Percentiles rank a stretch among this genome's conserved stretches.
Conservation (phyloP, 148 eudicot genomes). For the Camellia japonica region DNA sequence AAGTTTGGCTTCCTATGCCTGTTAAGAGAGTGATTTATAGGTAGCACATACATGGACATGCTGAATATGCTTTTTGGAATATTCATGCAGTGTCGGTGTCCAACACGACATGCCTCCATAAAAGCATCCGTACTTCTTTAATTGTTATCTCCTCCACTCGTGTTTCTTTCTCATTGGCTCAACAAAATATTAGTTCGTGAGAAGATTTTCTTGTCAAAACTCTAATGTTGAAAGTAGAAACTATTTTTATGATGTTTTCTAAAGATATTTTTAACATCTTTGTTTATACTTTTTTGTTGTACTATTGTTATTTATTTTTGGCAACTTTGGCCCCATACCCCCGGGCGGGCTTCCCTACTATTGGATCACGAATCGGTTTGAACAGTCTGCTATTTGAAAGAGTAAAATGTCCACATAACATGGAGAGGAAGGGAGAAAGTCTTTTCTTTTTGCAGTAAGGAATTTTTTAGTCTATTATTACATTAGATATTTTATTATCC, state of each 20-base stretch:
- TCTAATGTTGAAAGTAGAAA: background rate
- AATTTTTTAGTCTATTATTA: background rate
- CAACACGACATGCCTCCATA: no score
- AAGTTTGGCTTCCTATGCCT: background rate
- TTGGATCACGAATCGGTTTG: no score
- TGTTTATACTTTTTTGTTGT: background rate
- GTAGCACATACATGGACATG: no score
- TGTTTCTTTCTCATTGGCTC: background rate
- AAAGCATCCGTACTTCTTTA: no score
- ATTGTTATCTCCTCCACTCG: no score
- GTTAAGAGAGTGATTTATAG: background rate
- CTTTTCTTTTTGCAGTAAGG: background rate
- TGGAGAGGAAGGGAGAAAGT: background rate
- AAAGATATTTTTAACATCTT: background rate
- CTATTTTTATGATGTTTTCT: background rate
- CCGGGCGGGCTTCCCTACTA: no score
- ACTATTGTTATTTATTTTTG: no score
- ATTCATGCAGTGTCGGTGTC: no score
- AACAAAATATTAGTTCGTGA: background rate
- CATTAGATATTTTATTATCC: background rate
- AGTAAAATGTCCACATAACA: no score
- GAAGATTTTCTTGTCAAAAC: background rate
- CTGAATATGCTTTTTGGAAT: no score
- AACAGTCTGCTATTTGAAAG: no score
- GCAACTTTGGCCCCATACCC: no score